Percentiles rank a stretch among this genome's conserved stretches.
These are phyloP conservation scores for Didymella lethalis DNA, from an alignment of 2,329 filamentous ascomycete genomes.

Conservation along the genomic window DNA sequence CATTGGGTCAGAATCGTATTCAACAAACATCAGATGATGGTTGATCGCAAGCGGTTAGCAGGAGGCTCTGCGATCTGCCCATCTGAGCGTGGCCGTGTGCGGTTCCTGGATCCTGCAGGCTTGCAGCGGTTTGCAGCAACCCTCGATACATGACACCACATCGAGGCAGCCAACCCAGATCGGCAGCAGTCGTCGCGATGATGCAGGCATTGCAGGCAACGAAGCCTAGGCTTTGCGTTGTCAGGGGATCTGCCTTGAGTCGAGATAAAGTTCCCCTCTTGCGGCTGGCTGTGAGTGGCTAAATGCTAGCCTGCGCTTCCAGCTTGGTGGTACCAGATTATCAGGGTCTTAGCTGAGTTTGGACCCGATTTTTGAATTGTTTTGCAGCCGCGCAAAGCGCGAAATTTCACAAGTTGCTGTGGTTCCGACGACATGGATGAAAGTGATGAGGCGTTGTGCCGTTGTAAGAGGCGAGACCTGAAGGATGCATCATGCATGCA, in stretches of 20 bases:
- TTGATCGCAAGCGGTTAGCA: constrained; percentile 27
- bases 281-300: constrained; percentile 3
- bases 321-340: constrained; percentile 14
- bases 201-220: constrained; percentile 16
- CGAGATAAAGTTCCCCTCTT: constrained; percentile 30
- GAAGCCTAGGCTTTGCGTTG: constrained; percentile 22
- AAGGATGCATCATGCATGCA: constrained; percentile 27
- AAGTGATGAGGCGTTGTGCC: constrained; percentile 27
- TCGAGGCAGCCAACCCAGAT: neutral
- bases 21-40: constrained; percentile 24
- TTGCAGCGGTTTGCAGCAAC: constrained; percentile 22
- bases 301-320: constrained; percentile 5
- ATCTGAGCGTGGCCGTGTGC: constrained; percentile 41
- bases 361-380: constrained; percentile 9
- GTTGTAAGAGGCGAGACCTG: constrained; percentile 34
- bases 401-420: constrained; percentile 8
- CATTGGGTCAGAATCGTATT: constrained; percentile 31
- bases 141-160: constrained; percentile 9
- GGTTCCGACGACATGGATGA: constrained; percentile 14
- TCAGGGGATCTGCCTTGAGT: constrained; percentile 19
- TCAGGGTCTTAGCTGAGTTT: constrained; percentile 1
- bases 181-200: neutral
- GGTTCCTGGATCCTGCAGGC: constrained; percentile 32
- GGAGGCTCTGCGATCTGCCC: constrained; percentile 46
- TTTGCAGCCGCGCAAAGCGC: constrained; percentile 46